phyloP scores from a whole-genome alignment of 164 flowering plant species.

The Tetrastigma voinierianum region DNA sequence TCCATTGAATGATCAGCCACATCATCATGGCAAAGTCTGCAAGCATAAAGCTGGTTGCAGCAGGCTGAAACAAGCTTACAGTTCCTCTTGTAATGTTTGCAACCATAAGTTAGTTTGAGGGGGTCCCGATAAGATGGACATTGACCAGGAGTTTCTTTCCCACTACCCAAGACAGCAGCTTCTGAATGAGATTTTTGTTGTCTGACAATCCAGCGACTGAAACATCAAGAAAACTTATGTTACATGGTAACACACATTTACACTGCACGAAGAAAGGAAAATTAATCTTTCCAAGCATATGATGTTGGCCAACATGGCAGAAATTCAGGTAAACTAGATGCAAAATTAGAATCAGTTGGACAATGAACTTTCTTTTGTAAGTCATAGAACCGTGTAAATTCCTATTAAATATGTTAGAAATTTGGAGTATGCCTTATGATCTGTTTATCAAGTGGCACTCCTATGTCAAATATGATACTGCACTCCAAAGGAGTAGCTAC shows the following conservation, averaged over 20 bases:
- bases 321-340: neutral
- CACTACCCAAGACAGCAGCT: conserved; percentile 17
- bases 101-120: conserved; percentile 50
- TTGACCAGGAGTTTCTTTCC: conserved; percentile 56
- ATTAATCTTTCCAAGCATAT: neutral
- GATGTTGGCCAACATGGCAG: neutral
- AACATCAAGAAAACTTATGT: conserved; percentile 22
- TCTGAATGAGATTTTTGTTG: conserved; percentile 45
- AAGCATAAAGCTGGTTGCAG: conserved; percentile 73
- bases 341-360: neutral
- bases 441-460: too few species aligned
- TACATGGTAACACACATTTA: neutral
- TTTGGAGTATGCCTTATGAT: neutral
- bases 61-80: conserved; percentile 82
- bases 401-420: neutral
- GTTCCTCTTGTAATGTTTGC: conserved; percentile 88
- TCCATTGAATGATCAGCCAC: conserved; percentile 66
- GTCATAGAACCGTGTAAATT: neutral
- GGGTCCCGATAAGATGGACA: conserved; percentile 68
- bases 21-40: conserved; percentile 89
- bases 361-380: neutral
- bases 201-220: conserved; percentile 64
- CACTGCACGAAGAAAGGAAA: neutral
- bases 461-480: neutral
- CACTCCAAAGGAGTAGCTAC: neutral